Conservation (phyloP, 108 stramenopile species). For the Nitzschia sp. region DNA sequence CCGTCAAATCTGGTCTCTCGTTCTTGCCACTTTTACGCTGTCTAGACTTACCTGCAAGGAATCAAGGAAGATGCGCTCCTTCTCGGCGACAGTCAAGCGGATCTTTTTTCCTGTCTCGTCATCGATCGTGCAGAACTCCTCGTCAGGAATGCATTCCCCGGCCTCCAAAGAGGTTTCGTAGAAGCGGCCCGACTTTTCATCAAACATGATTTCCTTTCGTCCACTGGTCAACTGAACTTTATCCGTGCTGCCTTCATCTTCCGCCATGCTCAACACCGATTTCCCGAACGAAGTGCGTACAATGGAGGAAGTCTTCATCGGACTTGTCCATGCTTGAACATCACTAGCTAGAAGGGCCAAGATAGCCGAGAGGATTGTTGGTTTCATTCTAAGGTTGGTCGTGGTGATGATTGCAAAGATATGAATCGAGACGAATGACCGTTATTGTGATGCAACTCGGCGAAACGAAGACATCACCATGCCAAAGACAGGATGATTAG, state of each 20-base stretch:
- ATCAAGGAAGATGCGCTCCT: conserved; percentile 95
- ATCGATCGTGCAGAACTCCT: conserved; percentile 83
- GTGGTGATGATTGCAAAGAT: background rate
- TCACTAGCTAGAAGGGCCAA: conserved; percentile 8
- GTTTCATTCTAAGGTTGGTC: conserved; percentile 5
- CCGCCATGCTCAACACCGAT: conserved; percentile 9
- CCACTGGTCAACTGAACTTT: conserved; percentile 32
- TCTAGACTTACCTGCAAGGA: conserved; percentile 86
- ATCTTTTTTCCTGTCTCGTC: conserved; percentile 65
- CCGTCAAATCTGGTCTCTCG: background rate
- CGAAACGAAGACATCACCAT: background rate
- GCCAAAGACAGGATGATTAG: too few relatives aligned
- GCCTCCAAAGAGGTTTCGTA: conserved; percentile 64
- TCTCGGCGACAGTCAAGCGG: conserved; percentile 82
- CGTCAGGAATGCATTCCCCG: conserved; percentile 77
- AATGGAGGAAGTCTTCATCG: background rate
- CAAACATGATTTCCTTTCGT: conserved; percentile 75
- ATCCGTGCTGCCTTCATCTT: conserved; percentile 15
- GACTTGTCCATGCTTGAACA: conserved; percentile 11
- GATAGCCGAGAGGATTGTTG: conserved; percentile 6
- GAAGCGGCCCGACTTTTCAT: conserved; percentile 72
- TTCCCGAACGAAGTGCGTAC: background rate
- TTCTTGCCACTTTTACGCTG: too few relatives aligned
- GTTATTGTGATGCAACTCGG: background rate
- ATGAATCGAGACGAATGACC: background rate